phyloP scores from a whole-genome alignment of 257 asterid genomes.

The Dorcoceras hygrometricum region DNA sequence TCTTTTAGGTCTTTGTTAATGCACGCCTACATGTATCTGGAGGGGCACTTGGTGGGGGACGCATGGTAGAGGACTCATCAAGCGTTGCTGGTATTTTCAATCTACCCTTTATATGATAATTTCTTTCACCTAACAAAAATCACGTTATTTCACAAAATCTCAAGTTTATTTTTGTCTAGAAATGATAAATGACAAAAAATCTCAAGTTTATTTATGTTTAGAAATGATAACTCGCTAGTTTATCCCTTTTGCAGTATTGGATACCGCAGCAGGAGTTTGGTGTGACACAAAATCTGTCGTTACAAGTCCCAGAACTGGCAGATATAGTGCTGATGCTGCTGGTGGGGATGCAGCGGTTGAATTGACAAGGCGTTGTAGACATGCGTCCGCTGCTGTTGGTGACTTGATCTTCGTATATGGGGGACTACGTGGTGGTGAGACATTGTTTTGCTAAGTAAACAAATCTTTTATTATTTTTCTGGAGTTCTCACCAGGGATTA shows the following conservation, averaged over 20 bases:
- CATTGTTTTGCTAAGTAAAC: constrained; percentile 17
- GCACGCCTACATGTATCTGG: constrained; percentile 99
- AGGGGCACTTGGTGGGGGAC: constrained; percentile 99
- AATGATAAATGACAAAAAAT: constrained; percentile 1
- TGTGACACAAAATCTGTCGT: constrained; percentile 95
- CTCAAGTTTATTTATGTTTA: constrained; percentile 11
- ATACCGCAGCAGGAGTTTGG: constrained; percentile 99
- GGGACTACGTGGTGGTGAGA: constrained; percentile 99
- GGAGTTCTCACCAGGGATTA: neutral
- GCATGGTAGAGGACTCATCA: constrained; percentile 99
- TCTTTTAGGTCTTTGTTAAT: constrained; percentile 85
- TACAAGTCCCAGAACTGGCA: constrained; percentile 94
- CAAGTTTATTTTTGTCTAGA: constrained; percentile 9
- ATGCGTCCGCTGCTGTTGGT: constrained; percentile 98
- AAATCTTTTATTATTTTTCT: neutral
- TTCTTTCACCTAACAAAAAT: constrained; percentile 11
- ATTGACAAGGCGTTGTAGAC: constrained; percentile 95
- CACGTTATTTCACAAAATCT: neutral
- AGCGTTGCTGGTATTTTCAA: constrained; percentile 80
- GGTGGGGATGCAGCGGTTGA: constrained; percentile 99
- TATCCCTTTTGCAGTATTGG: constrained; percentile 60
- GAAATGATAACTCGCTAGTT: constrained; percentile 14
- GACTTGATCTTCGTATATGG: constrained; percentile 94
- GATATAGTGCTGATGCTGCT: constrained; percentile 97
- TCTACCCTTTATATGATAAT: constrained; percentile 16